Conservation (phyloP, 1,284 basidiomycete genomes). For the Rhodotorula glutinis region DNA sequence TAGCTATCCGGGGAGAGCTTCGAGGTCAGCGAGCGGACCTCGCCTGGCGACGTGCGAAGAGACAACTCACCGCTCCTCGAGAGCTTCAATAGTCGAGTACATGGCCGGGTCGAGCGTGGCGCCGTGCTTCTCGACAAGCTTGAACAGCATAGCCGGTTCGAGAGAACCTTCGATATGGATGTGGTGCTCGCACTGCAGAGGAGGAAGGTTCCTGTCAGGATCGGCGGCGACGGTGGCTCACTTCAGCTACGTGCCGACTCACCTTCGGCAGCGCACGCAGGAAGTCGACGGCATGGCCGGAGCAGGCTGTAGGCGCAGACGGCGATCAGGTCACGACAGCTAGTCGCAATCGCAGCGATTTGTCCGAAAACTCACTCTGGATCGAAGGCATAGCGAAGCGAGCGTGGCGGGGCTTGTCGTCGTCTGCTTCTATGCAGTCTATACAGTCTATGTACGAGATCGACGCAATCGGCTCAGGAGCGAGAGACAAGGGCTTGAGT, state of each 20-base stretch:
- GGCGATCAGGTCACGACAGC: not conserved
- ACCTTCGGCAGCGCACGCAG: slow-evolving; percentile 28
- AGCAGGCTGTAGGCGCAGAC: slow-evolving; percentile 12
- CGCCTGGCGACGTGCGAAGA: too few relatives aligned
- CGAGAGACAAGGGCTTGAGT: not conserved
- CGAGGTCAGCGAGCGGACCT: too few relatives aligned
- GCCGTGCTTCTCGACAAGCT: slow-evolving; percentile 36
- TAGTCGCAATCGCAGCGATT: too few relatives aligned
- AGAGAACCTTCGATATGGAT: slow-evolving; percentile 42
- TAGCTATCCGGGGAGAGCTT: slow-evolving; percentile 17
- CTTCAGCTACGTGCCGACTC: too few relatives aligned
- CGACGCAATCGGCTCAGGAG: too few relatives aligned
- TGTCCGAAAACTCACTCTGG: too few relatives aligned
- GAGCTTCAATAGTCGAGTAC: slow-evolving; percentile 28
- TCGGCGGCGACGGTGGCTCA: not conserved
- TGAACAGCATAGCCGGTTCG: slow-evolving; percentile 39
- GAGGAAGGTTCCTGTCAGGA: too few relatives aligned
- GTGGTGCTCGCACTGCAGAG: slow-evolving; percentile 41
- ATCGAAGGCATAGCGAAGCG: too few relatives aligned
- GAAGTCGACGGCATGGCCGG: slow-evolving; percentile 19
- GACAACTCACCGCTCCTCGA: slow-evolving; percentile 32
- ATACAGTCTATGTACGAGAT: too few relatives aligned
- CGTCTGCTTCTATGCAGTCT: too few relatives aligned
- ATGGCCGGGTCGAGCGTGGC: slow-evolving; percentile 26
- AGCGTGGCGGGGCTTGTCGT: too few relatives aligned